Evolutionary conservation across 2,329 filamentous ascomycete species (phyloP).

Genomic region (Catunica adiposa): DNA sequence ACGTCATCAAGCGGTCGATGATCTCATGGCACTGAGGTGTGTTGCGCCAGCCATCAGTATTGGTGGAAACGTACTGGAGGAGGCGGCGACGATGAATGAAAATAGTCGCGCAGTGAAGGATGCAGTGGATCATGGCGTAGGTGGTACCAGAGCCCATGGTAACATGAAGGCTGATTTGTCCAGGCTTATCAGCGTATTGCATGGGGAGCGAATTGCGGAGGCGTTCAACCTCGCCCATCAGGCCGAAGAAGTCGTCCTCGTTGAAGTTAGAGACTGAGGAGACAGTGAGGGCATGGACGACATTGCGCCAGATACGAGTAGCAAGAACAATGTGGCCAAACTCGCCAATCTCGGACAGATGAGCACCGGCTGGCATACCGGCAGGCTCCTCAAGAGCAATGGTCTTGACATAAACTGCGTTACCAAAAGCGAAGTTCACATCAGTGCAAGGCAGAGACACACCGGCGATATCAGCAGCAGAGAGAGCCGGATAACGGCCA

Average conservation of each 20-base stretch:
- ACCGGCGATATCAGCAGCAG: conserved; percentile 36
- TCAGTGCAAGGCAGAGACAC: conserved; percentile 42
- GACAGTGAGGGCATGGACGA: conserved; percentile 43
- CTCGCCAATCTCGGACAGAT: conserved; percentile 39
- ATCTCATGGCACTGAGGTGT: conserved; percentile 34
- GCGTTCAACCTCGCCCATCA: conserved; percentile 38
- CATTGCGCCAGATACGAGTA: conserved; percentile 44
- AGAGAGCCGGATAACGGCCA: conserved; percentile 40
- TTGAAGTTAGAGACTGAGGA: conserved; percentile 35
- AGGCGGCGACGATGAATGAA: conserved; percentile 44
- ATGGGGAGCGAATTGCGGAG: conserved; percentile 38
- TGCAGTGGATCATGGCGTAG: conserved; percentile 45
- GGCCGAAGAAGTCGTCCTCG: conserved; percentile 33
- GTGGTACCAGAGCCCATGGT: conserved; percentile 48
- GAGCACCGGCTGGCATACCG: conserved; percentile 23
- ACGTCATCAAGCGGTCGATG: conserved; percentile 40
- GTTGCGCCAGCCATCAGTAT: conserved; percentile 36
- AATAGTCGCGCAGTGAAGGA: conserved; percentile 43
- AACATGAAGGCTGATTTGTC: conserved; percentile 44
- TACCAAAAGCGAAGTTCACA: conserved; percentile 47
- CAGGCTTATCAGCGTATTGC: conserved; percentile 44
- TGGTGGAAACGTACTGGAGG: conserved; percentile 39
- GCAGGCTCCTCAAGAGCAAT: conserved; percentile 27
- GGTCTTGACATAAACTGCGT: conserved; percentile 42
- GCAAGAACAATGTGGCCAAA: conserved; percentile 46